Evolutionary conservation across 192 early-diverging fungal species (phyloP).

Genomic region (Coemansia sp.): DNA sequence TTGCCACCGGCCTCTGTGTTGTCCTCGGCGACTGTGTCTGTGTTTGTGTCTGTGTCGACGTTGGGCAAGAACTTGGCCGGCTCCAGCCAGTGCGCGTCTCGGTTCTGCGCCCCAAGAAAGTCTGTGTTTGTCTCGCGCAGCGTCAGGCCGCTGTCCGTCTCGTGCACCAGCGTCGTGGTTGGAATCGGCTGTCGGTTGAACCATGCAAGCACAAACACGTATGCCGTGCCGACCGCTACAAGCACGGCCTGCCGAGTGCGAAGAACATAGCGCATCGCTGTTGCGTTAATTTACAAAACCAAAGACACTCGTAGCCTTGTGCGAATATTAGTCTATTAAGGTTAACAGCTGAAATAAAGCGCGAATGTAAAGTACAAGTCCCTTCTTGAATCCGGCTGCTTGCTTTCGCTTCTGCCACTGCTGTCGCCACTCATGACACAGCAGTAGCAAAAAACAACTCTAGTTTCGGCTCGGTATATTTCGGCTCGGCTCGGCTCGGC

Average conservation of each 20-base stretch:
- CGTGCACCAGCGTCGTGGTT: conserved; percentile 45
- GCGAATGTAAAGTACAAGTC: no score
- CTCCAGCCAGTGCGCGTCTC: conserved; percentile 48
- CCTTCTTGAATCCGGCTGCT: no score
- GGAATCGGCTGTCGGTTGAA: conserved; percentile 54
- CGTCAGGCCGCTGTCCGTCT: conserved; percentile 24
- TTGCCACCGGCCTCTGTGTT: neutral
- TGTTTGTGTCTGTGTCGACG: neutral
- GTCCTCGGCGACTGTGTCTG: neutral
- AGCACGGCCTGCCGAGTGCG: conserved; percentile 48
- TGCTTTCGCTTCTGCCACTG: no score
- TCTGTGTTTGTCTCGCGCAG: conserved; percentile 25
- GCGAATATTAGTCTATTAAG: no score
- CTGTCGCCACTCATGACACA: no score
- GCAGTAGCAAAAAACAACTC: no score
- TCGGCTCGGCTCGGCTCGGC: no score
- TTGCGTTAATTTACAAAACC: neutral
- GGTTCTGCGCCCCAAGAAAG: conserved; percentile 30
- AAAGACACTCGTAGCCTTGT: neutral
- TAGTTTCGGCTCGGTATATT: no score
- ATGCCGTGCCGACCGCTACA: conserved; percentile 41
- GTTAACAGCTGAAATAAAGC: no score
- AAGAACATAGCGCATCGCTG: conserved; percentile 33
- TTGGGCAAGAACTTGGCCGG: conserved; percentile 21
- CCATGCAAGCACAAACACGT: conserved; percentile 51